Evolutionary conservation across 805 yeast genomes (phyloP).

Genomic region (Candida andamanensis): DNA sequence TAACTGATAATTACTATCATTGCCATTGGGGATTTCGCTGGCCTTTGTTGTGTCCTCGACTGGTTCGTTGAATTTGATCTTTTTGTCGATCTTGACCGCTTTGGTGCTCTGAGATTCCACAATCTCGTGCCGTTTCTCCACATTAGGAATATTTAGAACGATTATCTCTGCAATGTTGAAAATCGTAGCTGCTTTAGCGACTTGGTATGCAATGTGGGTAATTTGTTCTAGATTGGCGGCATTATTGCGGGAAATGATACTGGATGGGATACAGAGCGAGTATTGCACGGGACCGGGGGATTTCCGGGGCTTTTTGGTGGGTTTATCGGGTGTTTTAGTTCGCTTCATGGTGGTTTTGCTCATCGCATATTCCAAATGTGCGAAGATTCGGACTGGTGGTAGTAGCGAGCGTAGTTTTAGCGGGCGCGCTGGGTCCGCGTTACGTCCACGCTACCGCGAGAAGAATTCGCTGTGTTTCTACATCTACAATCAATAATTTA

Average conservation of each 20-base stretch:
- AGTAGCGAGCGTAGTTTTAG: not conserved
- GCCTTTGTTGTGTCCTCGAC: constrained; percentile 6
- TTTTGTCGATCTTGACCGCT: constrained; percentile 20
- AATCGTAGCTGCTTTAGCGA: constrained; percentile 68
- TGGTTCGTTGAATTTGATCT: constrained; percentile 25
- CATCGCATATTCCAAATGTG: constrained; percentile 6
- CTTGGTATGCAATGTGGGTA: constrained; percentile 68
- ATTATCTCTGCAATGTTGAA: constrained; percentile 73
- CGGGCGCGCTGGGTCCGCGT: not conserved
- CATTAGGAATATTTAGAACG: constrained; percentile 50
- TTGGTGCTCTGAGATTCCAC: constrained; percentile 19
- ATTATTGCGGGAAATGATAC: constrained; percentile 48
- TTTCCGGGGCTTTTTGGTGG: constrained; percentile 29
- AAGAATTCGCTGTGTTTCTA: too few relatives aligned
- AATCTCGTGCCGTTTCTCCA: constrained; percentile 10
- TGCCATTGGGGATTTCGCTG: constrained; percentile 5
- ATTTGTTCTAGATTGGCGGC: constrained; percentile 68
- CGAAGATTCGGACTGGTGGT: too few relatives aligned
- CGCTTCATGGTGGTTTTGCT: constrained; percentile 18
- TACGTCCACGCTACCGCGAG: too few relatives aligned
- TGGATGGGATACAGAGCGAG: constrained; percentile 71
- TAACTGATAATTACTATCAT: constrained; percentile 37
- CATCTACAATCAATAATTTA: too few relatives aligned
- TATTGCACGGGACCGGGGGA: constrained; percentile 26
- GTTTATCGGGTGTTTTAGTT: constrained; percentile 17